Evolutionary conservation across 1,284 basidiomycete species (phyloP).

Genomic region (Clitocybe nebularis): DNA sequence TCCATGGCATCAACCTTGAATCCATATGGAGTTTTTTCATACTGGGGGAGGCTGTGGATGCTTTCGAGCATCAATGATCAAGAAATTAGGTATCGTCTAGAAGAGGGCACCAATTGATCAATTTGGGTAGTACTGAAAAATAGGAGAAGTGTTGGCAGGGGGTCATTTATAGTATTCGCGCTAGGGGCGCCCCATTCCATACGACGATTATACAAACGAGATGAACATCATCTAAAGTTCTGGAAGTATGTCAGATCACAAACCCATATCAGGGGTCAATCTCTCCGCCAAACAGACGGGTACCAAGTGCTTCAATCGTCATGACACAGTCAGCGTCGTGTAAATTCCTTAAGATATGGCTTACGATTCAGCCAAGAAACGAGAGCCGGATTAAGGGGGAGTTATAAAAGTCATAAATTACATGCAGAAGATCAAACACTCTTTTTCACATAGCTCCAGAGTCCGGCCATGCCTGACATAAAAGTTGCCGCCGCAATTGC

Average conservation of each 20-base stretch:
- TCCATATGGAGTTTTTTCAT: constrained; percentile 16
- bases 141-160: constrained; percentile 11
- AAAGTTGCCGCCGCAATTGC: constrained; percentile 85
- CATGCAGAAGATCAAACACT: constrained; percentile 53
- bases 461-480: constrained; percentile 84
- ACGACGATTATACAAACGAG: constrained; percentile 36
- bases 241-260: constrained; percentile 48
- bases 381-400: constrained; percentile 38
- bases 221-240: constrained; percentile 39
- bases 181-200: constrained; percentile 29
- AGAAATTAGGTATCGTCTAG: constrained; percentile 4
- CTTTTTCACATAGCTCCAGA: constrained; percentile 92
- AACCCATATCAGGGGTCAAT: constrained; percentile 42
- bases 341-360: constrained; percentile 36
- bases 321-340: constrained; percentile 29
- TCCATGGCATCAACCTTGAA: constrained; percentile 6
- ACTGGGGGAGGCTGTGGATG: constrained; percentile 8
- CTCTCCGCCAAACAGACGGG: constrained; percentile 36
- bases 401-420: constrained; percentile 54
- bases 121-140: constrained; percentile 16
- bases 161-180: constrained; percentile 39
- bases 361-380: constrained; percentile 37
- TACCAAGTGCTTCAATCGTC: constrained; percentile 31
- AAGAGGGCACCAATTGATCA: constrained; percentile 13
- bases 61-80: constrained; percentile 15